Percentiles rank a stretch among this genome's conserved stretches.
Conservation (phyloP, 129 eudicot genomes). For the Smallanthus sonchifolius region DNA sequence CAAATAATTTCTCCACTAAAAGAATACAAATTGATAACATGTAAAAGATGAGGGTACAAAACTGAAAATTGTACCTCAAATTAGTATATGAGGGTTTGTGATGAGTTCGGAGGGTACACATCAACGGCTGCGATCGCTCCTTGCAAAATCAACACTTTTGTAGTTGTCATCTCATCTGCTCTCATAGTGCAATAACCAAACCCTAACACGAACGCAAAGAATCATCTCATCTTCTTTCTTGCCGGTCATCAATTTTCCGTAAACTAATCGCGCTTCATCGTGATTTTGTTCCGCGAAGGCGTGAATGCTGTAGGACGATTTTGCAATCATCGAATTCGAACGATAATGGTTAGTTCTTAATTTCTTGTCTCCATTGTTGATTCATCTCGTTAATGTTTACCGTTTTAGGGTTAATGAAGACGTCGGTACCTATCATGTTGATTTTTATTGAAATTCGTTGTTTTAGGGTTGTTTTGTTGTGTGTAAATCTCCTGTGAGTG, state of each 20-base stretch:
- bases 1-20: no score
- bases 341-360: slow-evolving; percentile 29
- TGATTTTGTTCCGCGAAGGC: background rate
- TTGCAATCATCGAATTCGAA: slow-evolving; percentile 6
- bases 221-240: slow-evolving; percentile 13
- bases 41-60: no score
- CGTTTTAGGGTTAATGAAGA: background rate
- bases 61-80: background rate
- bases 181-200: slow-evolving; percentile 3
- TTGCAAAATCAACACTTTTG: background rate
- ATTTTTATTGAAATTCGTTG: background rate
- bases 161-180: background rate
- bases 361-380: background rate
- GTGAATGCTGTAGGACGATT: background rate
- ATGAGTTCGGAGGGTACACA: background rate
- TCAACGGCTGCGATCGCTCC: slow-evolving; percentile 17
- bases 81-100: slow-evolving; percentile 9
- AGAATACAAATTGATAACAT: no score
- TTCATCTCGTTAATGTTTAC: background rate
- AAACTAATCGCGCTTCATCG: background rate
- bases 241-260: background rate
- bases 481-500: slow-evolving; percentile 4
- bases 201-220: slow-evolving; percentile 22
- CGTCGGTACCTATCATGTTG: background rate
- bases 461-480: background rate